A percentile compares a stretch with the other conserved stretches of the same genome.
phyloP scores from a whole-genome alignment of 164 flowering plant genomes.

The Magnolia kwangsiensis region DNA sequence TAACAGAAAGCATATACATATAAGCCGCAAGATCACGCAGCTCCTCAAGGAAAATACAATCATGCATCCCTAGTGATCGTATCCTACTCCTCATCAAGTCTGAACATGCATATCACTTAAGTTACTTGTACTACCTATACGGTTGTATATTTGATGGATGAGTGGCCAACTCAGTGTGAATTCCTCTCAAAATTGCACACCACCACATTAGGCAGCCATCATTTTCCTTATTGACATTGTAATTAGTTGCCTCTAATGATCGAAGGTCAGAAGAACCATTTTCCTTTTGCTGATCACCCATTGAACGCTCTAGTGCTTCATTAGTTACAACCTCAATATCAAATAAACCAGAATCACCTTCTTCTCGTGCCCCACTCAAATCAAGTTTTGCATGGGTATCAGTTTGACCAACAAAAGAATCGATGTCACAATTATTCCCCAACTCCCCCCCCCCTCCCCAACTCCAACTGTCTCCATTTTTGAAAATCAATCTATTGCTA shows the following conservation, averaged over 20 bases:
- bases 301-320: background rate
- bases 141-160: too few species aligned
- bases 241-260: background rate
- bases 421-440: background rate
- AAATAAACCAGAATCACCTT: background rate
- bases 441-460: conserved; percentile 60
- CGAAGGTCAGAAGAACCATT: conserved; percentile 3
- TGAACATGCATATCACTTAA: too few species aligned
- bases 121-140: too few species aligned
- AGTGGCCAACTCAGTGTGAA: too few species aligned
- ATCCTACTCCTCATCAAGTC: too few species aligned
- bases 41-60: too few species aligned
- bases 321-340: background rate
- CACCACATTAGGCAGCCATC: too few species aligned
- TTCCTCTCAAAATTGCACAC: too few species aligned
- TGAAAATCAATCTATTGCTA: conserved; percentile 11
- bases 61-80: too few species aligned
- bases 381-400: background rate
- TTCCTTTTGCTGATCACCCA: background rate
- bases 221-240: background rate
- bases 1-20: too few species aligned
- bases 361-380: background rate
- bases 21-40: too few species aligned
- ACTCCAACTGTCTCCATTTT: conserved; percentile 44
- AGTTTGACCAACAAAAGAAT: background rate